These are phyloP conservation scores for Calamus simplicifolius DNA, from an alignment of 176 grass and related monocot genomes.

Conservation along the genomic window DNA sequence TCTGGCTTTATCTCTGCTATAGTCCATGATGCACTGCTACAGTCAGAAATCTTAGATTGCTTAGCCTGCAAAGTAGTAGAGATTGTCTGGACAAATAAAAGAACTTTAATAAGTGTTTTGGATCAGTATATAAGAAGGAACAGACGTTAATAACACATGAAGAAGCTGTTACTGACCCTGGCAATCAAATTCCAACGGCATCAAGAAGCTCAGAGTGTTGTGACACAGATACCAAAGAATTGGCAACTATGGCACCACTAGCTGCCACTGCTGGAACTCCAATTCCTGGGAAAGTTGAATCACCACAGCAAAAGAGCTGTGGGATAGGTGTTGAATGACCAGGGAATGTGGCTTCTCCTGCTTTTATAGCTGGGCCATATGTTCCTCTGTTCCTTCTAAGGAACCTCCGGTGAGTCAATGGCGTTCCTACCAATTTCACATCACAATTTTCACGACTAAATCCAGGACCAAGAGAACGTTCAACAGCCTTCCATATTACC, in stretches of 20 bases:
- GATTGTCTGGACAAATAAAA: too few species aligned
- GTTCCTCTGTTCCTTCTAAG: conserved; percentile 84
- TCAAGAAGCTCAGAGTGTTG: conserved; percentile 94
- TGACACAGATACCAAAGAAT: conserved; percentile 60
- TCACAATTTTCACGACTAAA: conserved; percentile 78
- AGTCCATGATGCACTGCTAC: too few species aligned
- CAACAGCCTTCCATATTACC: conserved; percentile 95
- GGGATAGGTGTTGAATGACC: conserved; percentile 79
- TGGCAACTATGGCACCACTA: conserved; percentile 89
- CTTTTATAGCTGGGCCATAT: conserved; percentile 92
- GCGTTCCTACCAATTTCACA: conserved; percentile 72
- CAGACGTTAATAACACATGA: too few species aligned
- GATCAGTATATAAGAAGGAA: too few species aligned
- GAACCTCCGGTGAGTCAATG: conserved; percentile 75
- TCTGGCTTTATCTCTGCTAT: too few species aligned
- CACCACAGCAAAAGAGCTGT: conserved; percentile 89
- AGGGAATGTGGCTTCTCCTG: conserved; percentile 78
- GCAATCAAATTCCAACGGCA: conserved; percentile 61
- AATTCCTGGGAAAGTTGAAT: conserved; percentile 92
- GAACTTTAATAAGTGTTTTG: too few species aligned
- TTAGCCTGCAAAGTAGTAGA: too few species aligned
- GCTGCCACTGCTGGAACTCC: conserved; percentile 87
- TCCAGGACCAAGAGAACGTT: conserved; percentile 62
- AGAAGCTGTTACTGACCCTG: not conserved
- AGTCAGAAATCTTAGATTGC: too few species aligned